Base-by-base conservation (phyloP, 768 basidiomycete species). In the Termitomyces sp. region DNA sequence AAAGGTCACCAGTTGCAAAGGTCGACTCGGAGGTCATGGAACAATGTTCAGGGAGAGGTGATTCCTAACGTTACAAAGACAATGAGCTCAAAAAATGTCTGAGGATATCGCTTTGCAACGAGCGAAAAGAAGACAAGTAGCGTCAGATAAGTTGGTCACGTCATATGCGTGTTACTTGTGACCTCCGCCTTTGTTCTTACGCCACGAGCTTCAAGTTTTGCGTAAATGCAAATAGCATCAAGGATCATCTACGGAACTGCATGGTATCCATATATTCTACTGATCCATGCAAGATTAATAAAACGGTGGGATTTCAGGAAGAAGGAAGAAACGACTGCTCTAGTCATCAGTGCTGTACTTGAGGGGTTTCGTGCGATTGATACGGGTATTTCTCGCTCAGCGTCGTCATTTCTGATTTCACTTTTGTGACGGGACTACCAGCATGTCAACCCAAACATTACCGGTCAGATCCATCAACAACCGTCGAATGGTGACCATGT, bases 351-450 rank as follows among this genome's bases (percentile, higher is more conserved):
- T 58, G 93, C 93, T 10, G 83, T 94, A 59, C 73, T 88, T 43
- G 81, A 84, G 64, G 92, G 93, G 5, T 94, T 94, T 70, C 76
- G 86, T 50, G 91, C 88, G 4, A 85, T 94, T 34, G 93, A 95
- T 67, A 93, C 91, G n/a, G 91, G 91, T 81, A 72, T 63, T 78
- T 57, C 2, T 53, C 48, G 38, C 58, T 43, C 25, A 36, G 25
- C 45, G 48, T 32, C n/a, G 25, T 59, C 11, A 53, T 38, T 17
- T 25, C 5, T 14, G 49, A 11, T 32, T 36, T 50, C 3, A 37
- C 47, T 56, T 1, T 1, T 25, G 25, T 58, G 36, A 60, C 46
- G 40, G 38, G n/a, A 37, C 17, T 50, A 57, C 42, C 61, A 86
- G 87, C 88, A 31, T 84, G 86, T 63, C 88, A 90, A 67, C 85